Base-by-base conservation (phyloP, 192 early-diverging fungal species). In the Pilaira anomala region DNA sequence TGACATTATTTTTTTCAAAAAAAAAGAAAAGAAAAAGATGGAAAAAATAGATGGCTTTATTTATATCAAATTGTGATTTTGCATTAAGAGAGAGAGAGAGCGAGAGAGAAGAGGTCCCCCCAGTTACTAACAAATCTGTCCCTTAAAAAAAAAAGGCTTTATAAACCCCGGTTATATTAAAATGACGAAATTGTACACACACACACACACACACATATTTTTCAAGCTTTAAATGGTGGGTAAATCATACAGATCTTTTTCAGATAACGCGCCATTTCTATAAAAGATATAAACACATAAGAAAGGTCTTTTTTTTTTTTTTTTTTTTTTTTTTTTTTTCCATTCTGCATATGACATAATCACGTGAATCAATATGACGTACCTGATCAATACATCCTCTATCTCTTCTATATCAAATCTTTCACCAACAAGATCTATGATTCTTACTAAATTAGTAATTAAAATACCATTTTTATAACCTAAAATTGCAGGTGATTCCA, bases 401-500 rank as follows among this genome's bases (percentile, higher is more conserved):
- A 84, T 70, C 7, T 65, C 69, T 7, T 68, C 56, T 21, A 50
- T 40, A 67, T 75, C 69, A 63, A 69, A 81, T 3, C 73, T 45
- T 8, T 71, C 56, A 12, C 72, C 72, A 2, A 79, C 68, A 40
- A 80, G 67, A 29, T 82, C 78, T 13, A 74, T 71, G 40, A 85
- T 63, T 69, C 80, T 73, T 40, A 85, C 80, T 7, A 85, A 61
- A 48, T 85, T 85, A 41, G 80, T 73, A 12, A 85, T 75, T 2
- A 85, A 60, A 2, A 74, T 57, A 3, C 80, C 80, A 46, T 76
- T 74, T 33, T 78, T 72, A 63, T 85, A 85, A 16, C 60, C 80
- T n/a, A 85, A 62, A 3, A 85, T 71, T 14, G 83, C 79, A 21
- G 83, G 80, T 30, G 77, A 80, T 19, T 76, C 83, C 6, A 80